These are phyloP conservation scores for Sporothrix variecibatus DNA, from an alignment of 2,329 filamentous ascomycete species.

Conservation along the genomic window DNA sequence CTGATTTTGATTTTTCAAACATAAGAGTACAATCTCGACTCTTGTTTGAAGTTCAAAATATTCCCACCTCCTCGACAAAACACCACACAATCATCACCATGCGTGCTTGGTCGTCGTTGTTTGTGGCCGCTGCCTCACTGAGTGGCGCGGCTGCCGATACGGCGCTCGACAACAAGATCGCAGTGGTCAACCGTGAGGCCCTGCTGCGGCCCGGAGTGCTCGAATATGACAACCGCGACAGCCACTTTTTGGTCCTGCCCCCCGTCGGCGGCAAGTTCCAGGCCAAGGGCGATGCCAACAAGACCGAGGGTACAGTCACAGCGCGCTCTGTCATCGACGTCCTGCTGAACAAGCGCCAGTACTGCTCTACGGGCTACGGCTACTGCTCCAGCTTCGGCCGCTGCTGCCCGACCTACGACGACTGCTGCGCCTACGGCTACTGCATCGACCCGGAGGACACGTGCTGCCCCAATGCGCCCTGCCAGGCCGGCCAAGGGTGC, in stretches of 20 bases:
- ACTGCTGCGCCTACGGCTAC: slow-evolving; percentile 35
- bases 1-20: background rate
- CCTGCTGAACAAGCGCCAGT: slow-evolving; percentile 29
- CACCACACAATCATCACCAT: background rate
- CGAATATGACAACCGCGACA: slow-evolving; percentile 21
- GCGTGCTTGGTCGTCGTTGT: slow-evolving; percentile 5
- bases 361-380: slow-evolving; percentile 32
- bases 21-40: background rate
- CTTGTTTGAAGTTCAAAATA: background rate
- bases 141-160: background rate
- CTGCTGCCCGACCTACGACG: slow-evolving; percentile 30
- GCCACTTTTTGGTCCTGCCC: slow-evolving; percentile 23
- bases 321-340: slow-evolving; percentile 22
- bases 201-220: slow-evolving; percentile 15
- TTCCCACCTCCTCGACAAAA: background rate
- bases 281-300: slow-evolving; percentile 1
- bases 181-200: background rate
- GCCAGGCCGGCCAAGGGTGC: slow-evolving; percentile 29
- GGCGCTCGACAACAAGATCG: background rate
- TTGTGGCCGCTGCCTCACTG: background rate
- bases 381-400: slow-evolving; percentile 29
- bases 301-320: background rate
- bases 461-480: slow-evolving; percentile 34
- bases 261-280: background rate
- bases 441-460: slow-evolving; percentile 29